A percentile compares a stretch with the other conserved stretches of the same genome.
Conservation (phyloP, 257 asterid species). For the Solanum corneliomulleri region DNA sequence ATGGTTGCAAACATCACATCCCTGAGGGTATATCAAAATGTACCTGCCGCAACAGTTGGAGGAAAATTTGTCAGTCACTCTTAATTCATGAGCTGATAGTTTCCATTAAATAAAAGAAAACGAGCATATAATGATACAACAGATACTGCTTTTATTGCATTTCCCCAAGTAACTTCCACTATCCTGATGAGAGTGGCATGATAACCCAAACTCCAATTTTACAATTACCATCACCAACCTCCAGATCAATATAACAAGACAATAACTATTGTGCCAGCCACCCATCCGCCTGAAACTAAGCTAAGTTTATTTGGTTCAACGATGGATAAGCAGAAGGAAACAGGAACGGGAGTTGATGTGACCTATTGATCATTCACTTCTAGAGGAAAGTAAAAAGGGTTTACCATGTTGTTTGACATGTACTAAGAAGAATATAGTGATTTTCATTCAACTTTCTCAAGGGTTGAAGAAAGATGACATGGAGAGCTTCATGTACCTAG, state of each 20-base stretch:
- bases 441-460: neutral
- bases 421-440: neutral
- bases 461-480: neutral
- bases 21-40: conserved; percentile 89
- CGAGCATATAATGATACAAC: neutral
- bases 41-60: conserved; percentile 48
- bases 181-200: neutral
- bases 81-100: neutral
- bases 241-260: neutral
- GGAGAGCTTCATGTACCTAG: neutral
- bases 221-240: neutral
- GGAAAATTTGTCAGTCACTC: neutral
- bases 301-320: neutral
- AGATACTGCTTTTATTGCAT: neutral
- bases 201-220: neutral
- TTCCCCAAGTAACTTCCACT: neutral
- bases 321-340: neutral
- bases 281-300: neutral
- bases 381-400: neutral
- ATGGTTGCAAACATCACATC: conserved; percentile 95
- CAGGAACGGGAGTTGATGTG: neutral
- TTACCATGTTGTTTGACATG: neutral
- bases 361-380: neutral
- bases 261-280: neutral
- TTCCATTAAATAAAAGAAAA: neutral